Evolutionary conservation across 2,329 filamentous ascomycete species (phyloP).

Genomic region (Penicillium expansum): DNA sequence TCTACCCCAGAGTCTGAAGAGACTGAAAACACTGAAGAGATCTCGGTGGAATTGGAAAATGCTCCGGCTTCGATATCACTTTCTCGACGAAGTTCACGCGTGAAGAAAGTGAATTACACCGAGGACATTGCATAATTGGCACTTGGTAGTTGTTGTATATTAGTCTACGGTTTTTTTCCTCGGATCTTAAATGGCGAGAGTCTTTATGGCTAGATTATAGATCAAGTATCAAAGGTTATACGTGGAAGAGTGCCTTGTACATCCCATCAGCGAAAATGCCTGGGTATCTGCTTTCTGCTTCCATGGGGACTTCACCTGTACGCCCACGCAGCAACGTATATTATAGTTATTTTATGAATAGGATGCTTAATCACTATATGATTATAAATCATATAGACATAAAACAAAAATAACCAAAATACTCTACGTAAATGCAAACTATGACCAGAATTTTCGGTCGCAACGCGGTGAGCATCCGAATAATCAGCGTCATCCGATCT

Average conservation of each 20-base stretch:
- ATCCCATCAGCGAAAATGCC: background rate
- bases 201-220: background rate
- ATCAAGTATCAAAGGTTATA: too few species aligned
- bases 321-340: too few species aligned
- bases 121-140: conserved; percentile 30
- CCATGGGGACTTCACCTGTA: too few species aligned
- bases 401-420: background rate
- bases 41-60: conserved; percentile 4
- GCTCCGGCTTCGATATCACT: conserved; percentile 7
- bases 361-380: too few species aligned
- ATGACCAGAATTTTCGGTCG: background rate
- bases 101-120: conserved; percentile 36
- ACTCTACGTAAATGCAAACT: background rate
- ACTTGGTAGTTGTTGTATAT: background rate
- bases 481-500: conserved; percentile 12
- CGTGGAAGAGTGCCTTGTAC: too few species aligned
- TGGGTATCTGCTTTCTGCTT: too few species aligned
- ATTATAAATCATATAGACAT: background rate
- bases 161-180: background rate
- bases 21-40: conserved; percentile 18
- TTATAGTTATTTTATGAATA: too few species aligned
- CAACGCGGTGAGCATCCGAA: conserved; percentile 8
- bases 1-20: conserved; percentile 30
- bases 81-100: conserved; percentile 31
- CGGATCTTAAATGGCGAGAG: background rate